Evolutionary conservation across 179 eudicot species (phyloP), one percentile per base, ranked within the genome.

Genomic region (Monotropa hypopitys): DNA sequence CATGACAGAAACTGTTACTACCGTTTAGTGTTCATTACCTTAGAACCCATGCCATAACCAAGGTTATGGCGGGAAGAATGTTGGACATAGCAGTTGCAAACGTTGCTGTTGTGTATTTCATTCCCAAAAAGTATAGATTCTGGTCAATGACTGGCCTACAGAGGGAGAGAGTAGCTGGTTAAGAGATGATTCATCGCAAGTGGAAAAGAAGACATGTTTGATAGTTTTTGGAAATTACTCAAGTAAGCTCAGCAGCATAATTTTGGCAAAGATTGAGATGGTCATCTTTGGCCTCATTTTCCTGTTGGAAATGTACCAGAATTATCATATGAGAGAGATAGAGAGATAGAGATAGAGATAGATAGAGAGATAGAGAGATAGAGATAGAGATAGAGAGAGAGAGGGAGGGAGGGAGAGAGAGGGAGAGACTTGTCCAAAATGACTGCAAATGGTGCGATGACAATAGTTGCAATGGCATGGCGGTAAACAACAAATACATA

Each of bases 241-340:
- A 26, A 94, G 86, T 53, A 92, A 78, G 82, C 94, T 80, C 38
- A 94, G 88, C 59, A 94, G 82, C 72, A 94, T 46, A 75, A 92
- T 49, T 78, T 90, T 94, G 81, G 79, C 69, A 78, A 94, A 90
- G 75, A 89, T 87, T 45, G 91, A 46, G 26, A 62, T 8, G 0
- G 98, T 94, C 98, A 94, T 89, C 86, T 87, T 94, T 0, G 96
- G 97, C 80, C 98, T 88, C 75, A 83, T 79, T 84, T 90, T 92
- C 96, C 98, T 94, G 91, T 81, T 54, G 57, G 61, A 72, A 43
- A 82, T 38, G 42, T 42, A 30, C 2, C 57, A 13, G 20, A 61
- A 21, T 56, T 74, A 40, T 74, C 66, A 21, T 32, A 35, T 0
- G 65, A 40, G 45, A 70, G 47, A 77, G 62, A n/a, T 79, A 73